Conservation (phyloP, 345 rosid genomes). For the Populus simonii region DNA sequence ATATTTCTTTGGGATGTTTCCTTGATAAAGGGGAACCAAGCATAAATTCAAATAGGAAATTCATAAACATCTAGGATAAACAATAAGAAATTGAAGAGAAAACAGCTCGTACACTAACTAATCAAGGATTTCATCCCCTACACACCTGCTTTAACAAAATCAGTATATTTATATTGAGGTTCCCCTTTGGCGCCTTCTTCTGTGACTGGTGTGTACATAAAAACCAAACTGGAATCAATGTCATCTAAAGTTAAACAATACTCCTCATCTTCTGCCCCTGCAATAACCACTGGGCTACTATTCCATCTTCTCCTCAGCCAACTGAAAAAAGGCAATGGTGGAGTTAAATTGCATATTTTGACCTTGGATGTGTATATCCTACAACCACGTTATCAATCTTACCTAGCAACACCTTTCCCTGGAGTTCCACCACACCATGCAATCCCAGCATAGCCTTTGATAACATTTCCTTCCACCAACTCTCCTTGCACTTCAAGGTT, state of each 20-base stretch:
- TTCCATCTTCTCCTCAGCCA: constrained; percentile 97
- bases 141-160: constrained; percentile 90
- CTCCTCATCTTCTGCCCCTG: constrained; percentile 88
- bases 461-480: constrained; percentile 70
- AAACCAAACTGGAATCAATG: constrained; percentile 89
- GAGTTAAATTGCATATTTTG: not conserved
- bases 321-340: constrained; percentile 37
- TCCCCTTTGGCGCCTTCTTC: constrained; percentile 96
- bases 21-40: not conserved
- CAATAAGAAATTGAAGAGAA: not conserved
- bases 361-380: not conserved
- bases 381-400: constrained; percentile 13
- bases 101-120: not conserved
- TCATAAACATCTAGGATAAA: not conserved
- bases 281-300: constrained; percentile 82
- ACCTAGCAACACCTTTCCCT: constrained; percentile 94
- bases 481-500: constrained; percentile 84
- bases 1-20: not conserved
- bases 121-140: constrained; percentile 9
- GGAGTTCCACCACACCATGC: constrained; percentile 99
- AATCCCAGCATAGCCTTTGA: constrained; percentile 72
- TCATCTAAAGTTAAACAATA: constrained; percentile 75
- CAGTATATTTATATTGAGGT: constrained; percentile 91
- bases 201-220: constrained; percentile 94
- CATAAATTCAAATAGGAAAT: not conserved